Evolutionary conservation across 2,329 filamentous ascomycete genomes (phyloP).

Genomic region (Fusarium brachygibbosum): DNA sequence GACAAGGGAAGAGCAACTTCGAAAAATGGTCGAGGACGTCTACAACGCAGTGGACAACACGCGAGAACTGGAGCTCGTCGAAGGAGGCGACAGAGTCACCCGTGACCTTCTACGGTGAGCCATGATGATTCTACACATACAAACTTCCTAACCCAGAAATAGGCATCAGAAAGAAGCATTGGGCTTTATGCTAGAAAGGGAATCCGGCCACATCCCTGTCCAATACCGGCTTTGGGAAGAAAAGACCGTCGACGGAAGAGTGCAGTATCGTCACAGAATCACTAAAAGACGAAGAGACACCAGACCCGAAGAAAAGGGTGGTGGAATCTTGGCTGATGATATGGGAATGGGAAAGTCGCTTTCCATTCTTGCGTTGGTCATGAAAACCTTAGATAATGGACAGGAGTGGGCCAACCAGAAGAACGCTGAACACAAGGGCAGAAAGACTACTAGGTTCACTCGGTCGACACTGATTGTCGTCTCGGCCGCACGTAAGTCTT

Average conservation of each 20-base stretch:
- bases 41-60: constrained; percentile 24
- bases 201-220: constrained; percentile 13
- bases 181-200: constrained; percentile 16
- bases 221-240: constrained; percentile 15
- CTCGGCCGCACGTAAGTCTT: constrained; percentile 4
- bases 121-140: rapidly evolving
- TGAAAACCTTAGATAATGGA: constrained; percentile 15
- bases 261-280: constrained; percentile 13
- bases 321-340: constrained; percentile 6
- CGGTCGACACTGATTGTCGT: neutral
- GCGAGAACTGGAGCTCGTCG: constrained; percentile 1
- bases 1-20: constrained; percentile 16
- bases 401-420: neutral
- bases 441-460: neutral
- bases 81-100: constrained; percentile 9
- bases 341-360: constrained; percentile 28
- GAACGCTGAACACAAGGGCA: neutral
- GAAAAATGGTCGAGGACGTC: constrained; percentile 13
- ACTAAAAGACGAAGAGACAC: constrained; percentile 3
- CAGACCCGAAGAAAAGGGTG: neutral
- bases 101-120: neutral
- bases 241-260: neutral
- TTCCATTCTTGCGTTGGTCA: constrained; percentile 2
- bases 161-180: constrained; percentile 26
- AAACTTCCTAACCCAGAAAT: rapidly evolving